Conservation (phyloP, 768 basidiomycete species). For the Trametes sanguinea region DNA sequence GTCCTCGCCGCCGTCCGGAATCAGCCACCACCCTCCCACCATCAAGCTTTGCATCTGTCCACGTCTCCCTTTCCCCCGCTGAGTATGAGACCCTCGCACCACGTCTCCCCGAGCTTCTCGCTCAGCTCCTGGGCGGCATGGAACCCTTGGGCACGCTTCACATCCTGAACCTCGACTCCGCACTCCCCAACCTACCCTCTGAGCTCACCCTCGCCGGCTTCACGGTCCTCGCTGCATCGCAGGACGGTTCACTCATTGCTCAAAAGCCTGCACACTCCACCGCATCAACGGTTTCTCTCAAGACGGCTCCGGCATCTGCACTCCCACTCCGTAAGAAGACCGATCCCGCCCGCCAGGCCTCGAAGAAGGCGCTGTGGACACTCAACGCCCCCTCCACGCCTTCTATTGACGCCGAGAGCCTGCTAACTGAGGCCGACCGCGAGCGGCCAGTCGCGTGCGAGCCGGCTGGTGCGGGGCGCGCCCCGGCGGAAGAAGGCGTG, state of each 20-base stretch:
- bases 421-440: constrained; percentile 84
- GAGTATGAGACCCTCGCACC: constrained; percentile 64
- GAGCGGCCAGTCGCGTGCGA: constrained; percentile 78
- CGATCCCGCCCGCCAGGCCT: constrained; percentile 58
- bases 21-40: constrained; percentile 60
- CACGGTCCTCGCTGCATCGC: constrained; percentile 47
- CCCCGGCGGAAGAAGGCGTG: constrained; percentile 88
- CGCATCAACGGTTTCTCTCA: constrained; percentile 45
- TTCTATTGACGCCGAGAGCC: constrained; percentile 77
- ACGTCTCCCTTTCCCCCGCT: constrained; percentile 61
- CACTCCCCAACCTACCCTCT: constrained; percentile 48
- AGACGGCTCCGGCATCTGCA: constrained; percentile 36
- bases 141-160: constrained; percentile 69
- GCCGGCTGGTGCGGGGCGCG: constrained; percentile 50
- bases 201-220: constrained; percentile 72
- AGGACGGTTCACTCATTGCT: constrained; percentile 54
- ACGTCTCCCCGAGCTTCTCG: constrained; percentile 55
- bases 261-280: constrained; percentile 64
- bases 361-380: constrained; percentile 90
- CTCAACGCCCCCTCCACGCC: constrained; percentile 70
- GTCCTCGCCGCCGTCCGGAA: neutral
- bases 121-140: constrained; percentile 61
- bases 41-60: constrained; percentile 61
- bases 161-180: constrained; percentile 54
- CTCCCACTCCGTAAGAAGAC: constrained; percentile 56